Conservation (phyloP, 2,329 filamentous ascomycete species). For the Aspergillus transmontanensis region DNA sequence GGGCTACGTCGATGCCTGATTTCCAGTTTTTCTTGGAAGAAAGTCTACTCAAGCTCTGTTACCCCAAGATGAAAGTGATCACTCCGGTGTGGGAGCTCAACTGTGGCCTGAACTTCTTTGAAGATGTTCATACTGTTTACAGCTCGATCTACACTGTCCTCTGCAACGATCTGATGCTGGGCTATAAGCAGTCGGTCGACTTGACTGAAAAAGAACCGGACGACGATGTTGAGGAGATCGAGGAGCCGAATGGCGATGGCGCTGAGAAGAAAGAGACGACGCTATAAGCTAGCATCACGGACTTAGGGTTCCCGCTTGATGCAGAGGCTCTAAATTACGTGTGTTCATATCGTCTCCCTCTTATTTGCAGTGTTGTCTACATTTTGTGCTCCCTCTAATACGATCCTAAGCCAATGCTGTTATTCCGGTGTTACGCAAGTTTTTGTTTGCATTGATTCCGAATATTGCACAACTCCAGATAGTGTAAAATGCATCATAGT, state of each 20-base stretch:
- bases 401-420: neutral
- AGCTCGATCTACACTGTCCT: constrained; percentile 67
- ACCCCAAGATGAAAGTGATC: constrained; percentile 66
- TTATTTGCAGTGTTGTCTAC: neutral
- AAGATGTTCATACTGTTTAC: constrained; percentile 56
- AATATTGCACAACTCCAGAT: neutral
- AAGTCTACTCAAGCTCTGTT: constrained; percentile 58
- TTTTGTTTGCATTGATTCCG: neutral
- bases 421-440: neutral
- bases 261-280: neutral
- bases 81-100: constrained; percentile 59
- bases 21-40: constrained; percentile 71
- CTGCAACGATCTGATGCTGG: constrained; percentile 68
- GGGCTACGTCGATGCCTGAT: constrained; percentile 26
- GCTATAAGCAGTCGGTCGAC: constrained; percentile 61
- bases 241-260: constrained; percentile 13
- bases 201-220: constrained; percentile 11
- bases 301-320: neutral
- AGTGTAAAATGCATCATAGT: neutral
- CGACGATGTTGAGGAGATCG: constrained; percentile 16
- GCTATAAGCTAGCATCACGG: neutral
- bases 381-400: neutral
- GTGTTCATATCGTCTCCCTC: neutral
- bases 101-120: constrained; percentile 66
- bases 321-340: neutral